These are phyloP conservation scores for Pyrus hybrid DNA, from an alignment of 331 rosid species.

Conservation along the genomic window DNA sequence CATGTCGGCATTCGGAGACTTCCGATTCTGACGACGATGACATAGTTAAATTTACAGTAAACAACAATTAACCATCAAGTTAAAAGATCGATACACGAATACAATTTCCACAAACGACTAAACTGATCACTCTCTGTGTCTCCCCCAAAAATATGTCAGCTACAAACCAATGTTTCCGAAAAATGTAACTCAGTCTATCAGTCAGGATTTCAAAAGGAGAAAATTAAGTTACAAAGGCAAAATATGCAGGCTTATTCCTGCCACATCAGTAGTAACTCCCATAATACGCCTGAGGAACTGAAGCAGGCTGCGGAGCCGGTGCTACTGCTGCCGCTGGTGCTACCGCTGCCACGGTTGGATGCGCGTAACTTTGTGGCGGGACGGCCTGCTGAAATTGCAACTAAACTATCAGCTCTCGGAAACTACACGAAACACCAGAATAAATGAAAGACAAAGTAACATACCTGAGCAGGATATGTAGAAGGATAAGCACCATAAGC, in stretches of 20 bases:
- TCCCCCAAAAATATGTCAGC: neutral
- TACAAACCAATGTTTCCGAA: conserved; percentile 2
- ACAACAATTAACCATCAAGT: neutral
- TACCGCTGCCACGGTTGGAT: conserved; percentile 33
- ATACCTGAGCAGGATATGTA: conserved; percentile 85
- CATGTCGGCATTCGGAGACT: neutral
- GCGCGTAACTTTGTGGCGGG: conserved; percentile 68
- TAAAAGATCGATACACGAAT: neutral
- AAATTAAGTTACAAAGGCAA: conserved; percentile 22
- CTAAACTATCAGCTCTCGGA: neutral
- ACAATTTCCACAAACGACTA: neutral
- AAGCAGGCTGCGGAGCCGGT: conserved; percentile 65
- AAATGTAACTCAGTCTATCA: neutral
- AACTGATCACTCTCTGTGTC: neutral
- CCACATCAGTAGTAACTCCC: conserved; percentile 58
- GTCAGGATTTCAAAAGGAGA: neutral
- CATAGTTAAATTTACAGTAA: neutral
- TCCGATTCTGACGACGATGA: neutral
- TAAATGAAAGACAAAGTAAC: neutral
- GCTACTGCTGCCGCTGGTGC: conserved; percentile 35
- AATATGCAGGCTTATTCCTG: conserved; percentile 18
- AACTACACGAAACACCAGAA: neutral
- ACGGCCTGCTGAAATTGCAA: conserved; percentile 40
- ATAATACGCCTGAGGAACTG: conserved; percentile 83
- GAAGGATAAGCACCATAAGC: conserved; percentile 81